Percentiles rank a stretch among this genome's conserved stretches.
These are phyloP conservation scores for Fallopia convolvulus DNA, from an alignment of 148 eudicot species.

Conservation along the genomic window DNA sequence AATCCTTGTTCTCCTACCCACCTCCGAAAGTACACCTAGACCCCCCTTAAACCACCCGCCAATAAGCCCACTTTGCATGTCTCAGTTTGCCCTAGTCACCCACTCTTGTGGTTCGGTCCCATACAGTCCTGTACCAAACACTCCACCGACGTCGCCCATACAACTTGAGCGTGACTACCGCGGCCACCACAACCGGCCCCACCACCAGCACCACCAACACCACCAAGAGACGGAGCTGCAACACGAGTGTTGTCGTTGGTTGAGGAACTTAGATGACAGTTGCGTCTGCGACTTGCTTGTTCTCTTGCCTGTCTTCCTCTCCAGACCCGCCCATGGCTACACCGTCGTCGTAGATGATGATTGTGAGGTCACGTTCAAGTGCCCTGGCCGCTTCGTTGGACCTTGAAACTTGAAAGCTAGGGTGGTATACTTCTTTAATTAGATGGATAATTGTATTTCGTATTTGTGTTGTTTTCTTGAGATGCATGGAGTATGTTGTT, in stretches of 20 bases:
- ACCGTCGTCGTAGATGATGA: not conserved
- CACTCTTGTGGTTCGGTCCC: constrained; percentile 6
- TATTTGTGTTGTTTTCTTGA: not conserved
- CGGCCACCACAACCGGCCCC: not conserved
- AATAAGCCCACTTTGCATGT: not conserved
- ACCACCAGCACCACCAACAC: not conserved
- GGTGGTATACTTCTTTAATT: not conserved
- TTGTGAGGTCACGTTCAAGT: not conserved
- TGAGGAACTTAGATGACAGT: not conserved
- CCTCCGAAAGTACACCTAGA: not conserved
- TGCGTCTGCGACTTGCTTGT: constrained; percentile 12
- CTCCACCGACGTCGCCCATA: not conserved
- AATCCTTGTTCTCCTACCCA: not conserved
- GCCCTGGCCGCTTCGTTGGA: constrained; percentile 9
- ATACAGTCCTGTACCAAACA: not conserved
- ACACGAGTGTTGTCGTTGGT: constrained; percentile 12
- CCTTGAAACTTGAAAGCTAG: not conserved
- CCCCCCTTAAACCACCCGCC: not conserved
- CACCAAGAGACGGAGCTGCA: not conserved
- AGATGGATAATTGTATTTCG: not conserved
- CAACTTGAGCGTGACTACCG: not conserved
- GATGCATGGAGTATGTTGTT: not conserved
- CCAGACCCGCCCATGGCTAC: constrained; percentile 2
- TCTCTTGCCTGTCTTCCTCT: constrained; percentile 10
- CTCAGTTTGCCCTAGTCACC: constrained; percentile 10